Evolutionary conservation across 768 basidiomycete species (phyloP), one percentile per base, ranked within the genome.

Genomic region (Russula compacta): DNA sequence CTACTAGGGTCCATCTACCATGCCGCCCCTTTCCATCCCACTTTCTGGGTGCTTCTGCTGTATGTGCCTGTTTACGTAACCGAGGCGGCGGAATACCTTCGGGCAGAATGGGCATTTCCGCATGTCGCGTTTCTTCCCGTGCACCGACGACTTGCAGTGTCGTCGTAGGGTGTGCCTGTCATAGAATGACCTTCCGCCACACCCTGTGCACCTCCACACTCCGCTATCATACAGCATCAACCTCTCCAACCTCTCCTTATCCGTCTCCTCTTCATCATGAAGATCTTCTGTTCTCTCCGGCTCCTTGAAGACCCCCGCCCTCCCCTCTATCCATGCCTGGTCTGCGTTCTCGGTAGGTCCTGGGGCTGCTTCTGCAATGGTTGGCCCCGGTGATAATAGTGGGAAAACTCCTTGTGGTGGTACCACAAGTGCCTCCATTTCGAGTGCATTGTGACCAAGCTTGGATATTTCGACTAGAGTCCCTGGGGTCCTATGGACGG

Each of bases 301-400:
- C 3, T 29, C 36, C 10, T 17, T 1, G 44, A 8, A 17, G 6
- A 15, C 4, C 10, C 10, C 3, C 33, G 9, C n/a, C 0, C 7
- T 10, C 33, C 15, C 50, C 32, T 52, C 33, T 0, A 11, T 35
- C 57, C 57, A 51, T 43, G 33, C 57, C 12, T 38, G 58, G 21
- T 17, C 24, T 7, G 1, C 2, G 1, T 3, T 8, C n/a, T 40
- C 48, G 11, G 43, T 6, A 2, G 35, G 29, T 11, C 15, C 42
- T 6, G 43, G 43, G 32, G 33, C 36, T 33, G 42, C 19, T 15
- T 11, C n/a, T n/a, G 12, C 29, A 10, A 39, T 9, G 6, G 11
- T 19, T 6, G 57, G 19, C 58, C 58, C 50, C 42, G 11, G 43
- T 12, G 15, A 2, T 14, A 7, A 7, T 19, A 33, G 19, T 29